phyloP scores from a whole-genome alignment of 495 filamentous ascomycete species.

The Talaromyces trachyspermus region DNA sequence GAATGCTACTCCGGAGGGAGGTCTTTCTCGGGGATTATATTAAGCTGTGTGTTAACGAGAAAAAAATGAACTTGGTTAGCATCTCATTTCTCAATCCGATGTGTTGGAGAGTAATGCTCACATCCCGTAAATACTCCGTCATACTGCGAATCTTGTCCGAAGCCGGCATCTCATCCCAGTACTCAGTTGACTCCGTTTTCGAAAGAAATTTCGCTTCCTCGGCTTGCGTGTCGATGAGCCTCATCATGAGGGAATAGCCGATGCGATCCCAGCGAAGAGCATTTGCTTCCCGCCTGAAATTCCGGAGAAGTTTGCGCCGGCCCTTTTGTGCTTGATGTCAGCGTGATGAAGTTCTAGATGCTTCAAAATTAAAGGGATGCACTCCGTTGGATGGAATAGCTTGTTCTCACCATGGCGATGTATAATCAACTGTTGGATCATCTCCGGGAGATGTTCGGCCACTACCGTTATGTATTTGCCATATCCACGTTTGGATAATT shows the following conservation, averaged over 20 bases:
- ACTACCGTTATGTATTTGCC: constrained; percentile 19
- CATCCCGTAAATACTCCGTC: constrained; percentile 23
- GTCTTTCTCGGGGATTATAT: constrained; percentile 12
- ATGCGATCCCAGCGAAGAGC: constrained; percentile 23
- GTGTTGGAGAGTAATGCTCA: constrained; percentile 7
- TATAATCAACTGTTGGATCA: constrained; percentile 20
- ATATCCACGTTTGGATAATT: constrained; percentile 21
- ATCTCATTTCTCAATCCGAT: too few species aligned
- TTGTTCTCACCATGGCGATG: constrained; percentile 31
- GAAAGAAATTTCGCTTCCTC: constrained; percentile 18
- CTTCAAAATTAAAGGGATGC: too few species aligned
- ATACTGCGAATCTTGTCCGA: constrained; percentile 22
- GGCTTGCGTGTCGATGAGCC: constrained; percentile 16
- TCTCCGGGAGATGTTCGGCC: constrained; percentile 26
- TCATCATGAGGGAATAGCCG: constrained; percentile 14
- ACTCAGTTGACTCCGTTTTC: constrained; percentile 21
- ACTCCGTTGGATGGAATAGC: too few species aligned
- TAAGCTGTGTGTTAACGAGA: too few species aligned
- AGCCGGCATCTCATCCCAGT: constrained; percentile 23
- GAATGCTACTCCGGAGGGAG: constrained; percentile 20
- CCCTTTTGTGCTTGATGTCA: constrained; percentile 12
- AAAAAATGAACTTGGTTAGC: too few species aligned
- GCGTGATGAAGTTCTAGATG: too few species aligned
- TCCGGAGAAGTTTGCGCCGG: constrained; percentile 28
- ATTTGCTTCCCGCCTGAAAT: constrained; percentile 25